These are phyloP conservation scores for Boletellus deceptivus DNA, from an alignment of 1,284 basidiomycete genomes.

Conservation along the genomic window DNA sequence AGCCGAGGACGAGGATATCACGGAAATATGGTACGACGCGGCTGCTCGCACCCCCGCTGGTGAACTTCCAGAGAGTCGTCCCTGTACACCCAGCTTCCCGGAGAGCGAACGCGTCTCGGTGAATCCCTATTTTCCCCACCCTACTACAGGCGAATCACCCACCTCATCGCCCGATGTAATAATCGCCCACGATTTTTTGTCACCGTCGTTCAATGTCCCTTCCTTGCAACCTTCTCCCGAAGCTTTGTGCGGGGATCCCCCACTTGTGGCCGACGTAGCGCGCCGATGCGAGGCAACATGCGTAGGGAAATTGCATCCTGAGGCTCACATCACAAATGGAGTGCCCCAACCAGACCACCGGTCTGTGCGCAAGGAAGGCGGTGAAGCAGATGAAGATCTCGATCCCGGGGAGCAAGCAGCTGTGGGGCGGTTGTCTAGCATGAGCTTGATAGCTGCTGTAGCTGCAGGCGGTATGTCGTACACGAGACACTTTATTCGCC, in stretches of 20 bases:
- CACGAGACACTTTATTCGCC: background rate
- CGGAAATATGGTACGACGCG: slow-evolving; percentile 33
- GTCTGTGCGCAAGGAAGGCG: slow-evolving; percentile 15
- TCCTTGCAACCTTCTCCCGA: slow-evolving; percentile 23
- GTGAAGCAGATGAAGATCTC: slow-evolving; percentile 29
- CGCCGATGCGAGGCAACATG: slow-evolving; percentile 21
- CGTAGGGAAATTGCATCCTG: slow-evolving; percentile 8
- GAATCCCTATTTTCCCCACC: slow-evolving; percentile 36
- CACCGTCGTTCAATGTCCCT: slow-evolving; percentile 15
- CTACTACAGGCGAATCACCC: slow-evolving; percentile 21
- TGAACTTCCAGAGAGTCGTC: slow-evolving; percentile 24
- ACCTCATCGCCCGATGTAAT: slow-evolving; percentile 14
- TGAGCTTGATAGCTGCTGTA: slow-evolving; percentile 90
- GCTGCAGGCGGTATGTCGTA: slow-evolving; percentile 62
- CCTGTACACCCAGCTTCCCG: slow-evolving; percentile 10
- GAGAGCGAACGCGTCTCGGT: slow-evolving; percentile 16
- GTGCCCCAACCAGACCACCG: slow-evolving; percentile 15
- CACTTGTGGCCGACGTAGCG: slow-evolving; percentile 8
- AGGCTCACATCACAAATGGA: slow-evolving; percentile 13
- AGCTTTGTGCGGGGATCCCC: slow-evolving; percentile 12
- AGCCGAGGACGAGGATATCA: slow-evolving; percentile 32
- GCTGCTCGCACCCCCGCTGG: slow-evolving; percentile 33
- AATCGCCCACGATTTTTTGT: slow-evolving; percentile 13
- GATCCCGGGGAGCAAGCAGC: slow-evolving; percentile 68
- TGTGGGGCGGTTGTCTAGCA: slow-evolving; percentile 85